Base-by-base conservation (phyloP, 2,329 filamentous ascomycete genomes). In the Exutisphaerella laricina region DNA sequence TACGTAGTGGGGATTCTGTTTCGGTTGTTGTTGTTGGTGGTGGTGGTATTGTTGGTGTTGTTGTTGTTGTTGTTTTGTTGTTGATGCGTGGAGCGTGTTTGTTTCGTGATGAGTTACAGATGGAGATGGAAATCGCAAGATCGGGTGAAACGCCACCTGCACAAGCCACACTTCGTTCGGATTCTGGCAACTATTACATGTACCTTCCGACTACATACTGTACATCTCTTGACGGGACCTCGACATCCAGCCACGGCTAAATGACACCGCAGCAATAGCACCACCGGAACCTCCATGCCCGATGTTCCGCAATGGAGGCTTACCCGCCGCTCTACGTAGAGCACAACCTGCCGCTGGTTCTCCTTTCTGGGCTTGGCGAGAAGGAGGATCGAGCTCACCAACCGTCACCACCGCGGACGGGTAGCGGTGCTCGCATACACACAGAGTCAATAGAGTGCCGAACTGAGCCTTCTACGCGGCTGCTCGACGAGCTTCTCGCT, bases 291-390 rank as follows among this genome's bases (percentile, higher is more conserved):
- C 10, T 12, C 2, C 22, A 13, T 4, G 10, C 21, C 12, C 12
- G 16, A 21, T 32, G 17, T 22, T 3, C 8, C 26, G 35, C 21
- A 21, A 92, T 92, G 86, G 84, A 92, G 66, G 85, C 78, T 57
- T 90, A 88, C 67, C 84, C 85, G 41, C 64, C 70, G 45, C 84
- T 83, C 66, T 94, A 89, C 70, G 73, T 94, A 64, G 79, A 82
- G 63, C 88, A 92, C 68, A 94, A 92, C 67, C 75, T 94, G 57
- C 90, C 90, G 25, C 75, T 95, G 44, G 69, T 97, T 48, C 72
- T 94, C 34, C 77, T 94, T 23, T 88, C 88, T 26, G 92, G 90
- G 9, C 75, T 96, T 23, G 73, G 67, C 60, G 68, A 65, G 14
- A 53, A 55, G 13, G 52, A 54, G 57, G 58, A 60, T 4, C 25